A percentile compares a stretch with the other conserved stretches of the same genome.
phyloP scores from a whole-genome alignment of 805 yeast genomes.

The Starmerella stigmatis region DNA sequence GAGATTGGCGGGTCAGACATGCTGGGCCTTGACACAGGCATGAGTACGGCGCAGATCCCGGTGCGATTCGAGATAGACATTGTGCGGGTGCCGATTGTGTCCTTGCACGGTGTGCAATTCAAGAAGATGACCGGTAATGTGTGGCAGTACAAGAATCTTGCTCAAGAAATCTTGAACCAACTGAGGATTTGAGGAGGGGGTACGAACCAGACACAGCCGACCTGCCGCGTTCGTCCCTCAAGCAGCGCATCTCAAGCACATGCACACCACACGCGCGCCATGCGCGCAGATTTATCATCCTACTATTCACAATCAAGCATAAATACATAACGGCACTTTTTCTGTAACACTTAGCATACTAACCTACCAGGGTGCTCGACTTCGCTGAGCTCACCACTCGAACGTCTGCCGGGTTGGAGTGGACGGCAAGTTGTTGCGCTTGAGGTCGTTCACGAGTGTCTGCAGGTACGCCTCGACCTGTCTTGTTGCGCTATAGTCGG shows the following conservation, averaged over 20 bases:
- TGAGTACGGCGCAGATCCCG: constrained; percentile 37
- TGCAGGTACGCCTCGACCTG: constrained; percentile 40
- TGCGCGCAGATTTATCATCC: too few species aligned
- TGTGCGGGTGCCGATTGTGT: constrained; percentile 83
- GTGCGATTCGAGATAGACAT: constrained; percentile 82
- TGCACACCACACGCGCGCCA: too few species aligned
- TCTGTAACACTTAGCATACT: too few species aligned
- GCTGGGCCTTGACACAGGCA: constrained; percentile 27
- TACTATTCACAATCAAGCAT: background rate
- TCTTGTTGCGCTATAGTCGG: constrained; percentile 47
- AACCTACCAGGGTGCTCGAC: too few species aligned
- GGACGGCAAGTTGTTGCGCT: constrained; percentile 15
- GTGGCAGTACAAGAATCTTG: constrained; percentile 87
- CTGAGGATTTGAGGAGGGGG: constrained; percentile 56
- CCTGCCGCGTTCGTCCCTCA: background rate
- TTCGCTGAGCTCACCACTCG: constrained; percentile 16
- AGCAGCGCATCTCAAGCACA: too few species aligned
- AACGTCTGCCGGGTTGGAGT: constrained; percentile 17
- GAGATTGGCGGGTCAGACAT: constrained; percentile 32
- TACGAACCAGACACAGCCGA: background rate
- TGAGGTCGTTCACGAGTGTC: constrained; percentile 20
- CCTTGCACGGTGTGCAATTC: constrained; percentile 87
- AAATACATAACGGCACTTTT: too few species aligned
- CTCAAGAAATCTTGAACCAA: constrained; percentile 68
- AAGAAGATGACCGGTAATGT: constrained; percentile 88